Evolutionary conservation across 257 asterid species (phyloP).

Genomic region (Orobanche coerulescens): DNA sequence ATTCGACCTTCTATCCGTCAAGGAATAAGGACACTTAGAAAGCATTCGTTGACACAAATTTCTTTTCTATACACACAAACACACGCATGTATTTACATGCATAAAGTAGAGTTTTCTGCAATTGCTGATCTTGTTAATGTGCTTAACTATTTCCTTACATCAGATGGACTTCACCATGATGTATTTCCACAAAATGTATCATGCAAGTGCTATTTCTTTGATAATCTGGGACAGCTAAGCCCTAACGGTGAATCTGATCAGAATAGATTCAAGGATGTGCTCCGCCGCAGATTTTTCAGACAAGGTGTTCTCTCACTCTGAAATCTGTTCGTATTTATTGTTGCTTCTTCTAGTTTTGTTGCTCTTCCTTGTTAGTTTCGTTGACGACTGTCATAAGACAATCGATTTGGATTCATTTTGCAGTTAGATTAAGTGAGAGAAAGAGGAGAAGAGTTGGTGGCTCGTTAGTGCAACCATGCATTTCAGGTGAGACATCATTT

Average conservation of each 20-base stretch:
- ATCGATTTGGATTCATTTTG: slow-evolving; percentile 18
- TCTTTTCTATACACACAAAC: background rate
- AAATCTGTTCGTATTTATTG: background rate
- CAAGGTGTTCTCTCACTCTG: slow-evolving; percentile 45
- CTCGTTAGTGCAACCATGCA: slow-evolving; percentile 20
- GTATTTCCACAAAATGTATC: slow-evolving; percentile 58
- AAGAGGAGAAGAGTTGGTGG: slow-evolving; percentile 44
- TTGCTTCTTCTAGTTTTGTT: background rate
- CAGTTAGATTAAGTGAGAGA: slow-evolving; percentile 69
- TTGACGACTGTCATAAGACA: background rate
- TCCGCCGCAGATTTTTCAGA: slow-evolving; percentile 84
- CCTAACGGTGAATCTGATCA: slow-evolving; percentile 32
- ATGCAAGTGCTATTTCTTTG: slow-evolving; percentile 92
- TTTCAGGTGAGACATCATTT: slow-evolving; percentile 41
- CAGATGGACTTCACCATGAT: slow-evolving; percentile 71
- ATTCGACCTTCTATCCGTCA: background rate
- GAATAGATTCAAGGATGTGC: slow-evolving; percentile 48
- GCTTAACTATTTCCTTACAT: slow-evolving; percentile 15
- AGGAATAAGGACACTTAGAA: background rate
- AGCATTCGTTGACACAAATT: background rate
- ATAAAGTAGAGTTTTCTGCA: background rate
- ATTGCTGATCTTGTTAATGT: slow-evolving; percentile 7
- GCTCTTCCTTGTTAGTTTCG: background rate
- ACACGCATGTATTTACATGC: background rate
- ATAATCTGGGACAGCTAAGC: slow-evolving; percentile 53